Base-by-base conservation (phyloP, 352 stramenopile genomes). In the Salisapilia sapeloensis region DNA sequence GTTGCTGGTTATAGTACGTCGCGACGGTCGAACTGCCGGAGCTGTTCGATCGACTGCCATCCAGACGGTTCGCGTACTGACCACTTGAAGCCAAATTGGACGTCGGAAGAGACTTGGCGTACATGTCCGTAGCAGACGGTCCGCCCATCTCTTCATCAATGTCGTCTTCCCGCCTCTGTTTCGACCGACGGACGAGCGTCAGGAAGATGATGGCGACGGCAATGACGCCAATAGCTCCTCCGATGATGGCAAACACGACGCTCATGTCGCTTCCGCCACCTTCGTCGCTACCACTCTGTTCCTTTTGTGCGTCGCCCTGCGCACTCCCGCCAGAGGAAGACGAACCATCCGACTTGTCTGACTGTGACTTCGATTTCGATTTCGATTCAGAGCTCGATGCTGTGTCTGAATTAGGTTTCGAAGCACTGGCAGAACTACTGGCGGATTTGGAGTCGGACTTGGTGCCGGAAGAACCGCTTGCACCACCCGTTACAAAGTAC, bases 131-230 rank as follows among this genome's bases (percentile, higher is more conserved):
- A 11, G 32, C 30, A 8, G 19, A 26, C 12, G 30, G 16, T 3
- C 23, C 24, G 0, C 19, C 29, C 9, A 35, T 16, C 4, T 25
- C 31, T 9, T 12, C 24, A 28, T 77, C 60, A 2, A 79, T 60
- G 4, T 82, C 67, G 13, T 82, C 66, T 2, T 80, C 61, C 12
- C 35, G 33, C 11, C 60, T 53, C 1, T 60, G 53, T n/a, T 62
- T 66, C 22, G 67, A 83, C 27, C 67, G 67, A 29, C 67, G 67
- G 40, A 83, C 67, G 14, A 83, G 60, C 24, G 62, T 75, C 26
- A 83, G 47, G 46, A 83, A 83, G 27, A 83, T 83, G 2, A 83
- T 55, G 12, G 58, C 67, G 7, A 83, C 67, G 8, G 67, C 67
- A 42, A 83, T 80, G n/a, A 83, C 63, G 29, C 67, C 67, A 24